Base-by-base conservation (phyloP, 2,329 filamentous ascomycete genomes). In the Exophiala spinifera region DNA sequence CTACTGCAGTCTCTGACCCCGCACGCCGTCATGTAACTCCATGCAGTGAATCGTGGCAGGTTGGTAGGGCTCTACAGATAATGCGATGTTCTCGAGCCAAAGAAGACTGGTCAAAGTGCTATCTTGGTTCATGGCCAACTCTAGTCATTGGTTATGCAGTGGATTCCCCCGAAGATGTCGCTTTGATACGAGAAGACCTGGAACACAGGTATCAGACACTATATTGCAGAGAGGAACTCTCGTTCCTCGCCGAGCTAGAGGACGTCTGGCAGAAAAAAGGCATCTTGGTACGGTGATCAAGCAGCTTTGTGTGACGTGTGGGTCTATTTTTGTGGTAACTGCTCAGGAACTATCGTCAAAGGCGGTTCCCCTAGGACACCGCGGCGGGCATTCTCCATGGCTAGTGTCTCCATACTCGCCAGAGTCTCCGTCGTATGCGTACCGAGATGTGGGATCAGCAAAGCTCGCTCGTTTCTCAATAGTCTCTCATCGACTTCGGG, bases 401-500 rank as follows among this genome's bases (percentile, higher is more conserved):
- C 28, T 11, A 31, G 28, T 11, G 28, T 31, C 7, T 31, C 28
- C 28, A 31, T 31, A 3, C 11, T 31, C 3, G 28, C 28, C 28
- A 31, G 10, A 10, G 28, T 31, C 39, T 87, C 89, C 21, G 84
- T 74, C 1, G 88, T 91, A 78, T 82, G 90, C 0, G 90, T 95
- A 0, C 89, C 89, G 87, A 94, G 88, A 70, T 95, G 89, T 49
- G 89, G 89, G 36, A 94, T 73, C 17, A 54, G 46, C 21, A 46
- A 46, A 33, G 89, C 88, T 62, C 83, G 80, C 1, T 82, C 82
- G 66, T 92, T 91, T n/a, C 75, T 73, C 11, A 91, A 62, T 40
- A 95, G 74, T 1, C 86, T 87, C 0, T 84, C 84, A 65, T 94
- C 88, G 25, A 95, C 74, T 51, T 82, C 77, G 0, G 89, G 89